Evolutionary conservation across 208 protist genomes (phyloP).

Genomic region (Crithidia acanthocephali): DNA sequence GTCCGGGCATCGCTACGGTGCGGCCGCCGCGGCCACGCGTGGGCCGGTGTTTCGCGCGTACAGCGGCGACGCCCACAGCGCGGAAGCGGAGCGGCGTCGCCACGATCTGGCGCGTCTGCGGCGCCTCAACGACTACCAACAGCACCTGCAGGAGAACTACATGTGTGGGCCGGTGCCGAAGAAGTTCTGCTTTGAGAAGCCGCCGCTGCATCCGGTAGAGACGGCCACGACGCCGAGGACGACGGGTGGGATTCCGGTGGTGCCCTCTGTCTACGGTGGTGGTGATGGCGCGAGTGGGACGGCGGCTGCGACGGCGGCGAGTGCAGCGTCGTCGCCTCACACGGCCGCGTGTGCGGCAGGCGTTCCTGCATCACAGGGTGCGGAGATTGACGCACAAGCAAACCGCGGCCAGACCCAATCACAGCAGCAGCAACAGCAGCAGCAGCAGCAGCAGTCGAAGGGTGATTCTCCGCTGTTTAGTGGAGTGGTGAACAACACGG

Average conservation of each 20-base stretch:
- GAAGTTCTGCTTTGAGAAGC: conserved; percentile 38
- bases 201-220: conserved; percentile 3
- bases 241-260: conserved; percentile 2
- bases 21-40: background rate
- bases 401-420: no score
- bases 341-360: no score
- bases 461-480: background rate
- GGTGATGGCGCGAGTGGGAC: no score
- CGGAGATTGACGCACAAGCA: no score
- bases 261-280: background rate
- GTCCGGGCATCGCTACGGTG: background rate
- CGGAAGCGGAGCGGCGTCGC: conserved; percentile 18
- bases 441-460: background rate
- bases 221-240: background rate
- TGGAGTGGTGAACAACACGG: background rate
- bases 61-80: background rate
- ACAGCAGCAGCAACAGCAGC: no score
- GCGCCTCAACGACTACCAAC: conserved; percentile 35
- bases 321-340: no score
- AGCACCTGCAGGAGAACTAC: conserved; percentile 53
- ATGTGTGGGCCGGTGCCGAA: conserved; percentile 57
- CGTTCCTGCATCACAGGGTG: no score
- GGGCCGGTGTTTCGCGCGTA: background rate
- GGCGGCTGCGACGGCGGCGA: no score
- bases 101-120: conserved; percentile 23